Evolutionary conservation across 1,284 basidiomycete species (phyloP), one percentile per base, ranked within the genome.

Genomic region (Cryptococcus sp.): DNA sequence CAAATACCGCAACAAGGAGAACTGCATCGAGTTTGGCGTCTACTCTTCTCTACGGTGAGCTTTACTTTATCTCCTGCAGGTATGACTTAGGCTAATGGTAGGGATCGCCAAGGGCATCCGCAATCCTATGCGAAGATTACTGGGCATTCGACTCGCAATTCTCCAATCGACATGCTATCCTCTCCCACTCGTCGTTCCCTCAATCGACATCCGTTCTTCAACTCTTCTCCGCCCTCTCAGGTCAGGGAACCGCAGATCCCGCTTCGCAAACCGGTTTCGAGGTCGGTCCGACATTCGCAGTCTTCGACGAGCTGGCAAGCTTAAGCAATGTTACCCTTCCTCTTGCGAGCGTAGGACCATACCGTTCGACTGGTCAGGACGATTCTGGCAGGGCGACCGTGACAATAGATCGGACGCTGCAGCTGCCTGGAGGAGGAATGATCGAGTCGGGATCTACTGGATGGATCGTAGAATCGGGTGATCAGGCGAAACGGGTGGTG

Each of bases 81-180:
- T 25, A 19, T 23, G 44, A 14, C 7, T 14, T 7, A 14, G 22
- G 23, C 45, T 51, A 5, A 43, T 36, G 18, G 2, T 32, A 57
- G 59, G 66, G 62, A 5, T 55, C 60, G 10, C 45, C 54, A 24
- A 51, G 52, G 12, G 58, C 59, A 0, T 63, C 65, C 2, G 56
- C 58, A 2, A 54, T 58, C 5, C 41, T 70, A 10, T 54, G 57
- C 7, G 54, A 56, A n/a, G 67, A 69, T 45, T 72, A 61, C 50
- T 72, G 69, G 69, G 47, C 52, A 10, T 58, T 54, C 32, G 69
- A 72, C 50, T 62, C 50, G 40, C 54, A 54, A 6, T 54, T 57
- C 38, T 54, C 60, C 4, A 53, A 56, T 33, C 63, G 69, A 11
- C 61, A 63, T 11, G 58, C 65, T 1, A 48, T 67, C 16, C 62